Percentiles rank a stretch among this genome's conserved stretches.
These are phyloP conservation scores for Ceratocystis colombiana DNA, from an alignment of 2,329 filamentous ascomycete genomes.

Conservation along the genomic window DNA sequence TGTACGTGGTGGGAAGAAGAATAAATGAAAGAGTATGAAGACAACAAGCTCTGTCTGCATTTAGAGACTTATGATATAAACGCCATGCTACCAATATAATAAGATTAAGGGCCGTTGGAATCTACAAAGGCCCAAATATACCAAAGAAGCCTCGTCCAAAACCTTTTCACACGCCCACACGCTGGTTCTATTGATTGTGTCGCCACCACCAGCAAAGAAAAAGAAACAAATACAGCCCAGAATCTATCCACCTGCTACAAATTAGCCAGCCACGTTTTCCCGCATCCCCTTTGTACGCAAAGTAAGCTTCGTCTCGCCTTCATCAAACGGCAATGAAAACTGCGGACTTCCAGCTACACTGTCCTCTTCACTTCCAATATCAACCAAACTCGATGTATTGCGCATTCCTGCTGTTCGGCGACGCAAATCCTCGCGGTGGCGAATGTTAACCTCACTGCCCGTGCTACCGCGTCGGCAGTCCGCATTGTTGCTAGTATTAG, in stretches of 20 bases:
- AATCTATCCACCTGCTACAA: background rate
- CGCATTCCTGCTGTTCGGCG: constrained; percentile 30
- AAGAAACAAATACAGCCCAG: constrained; percentile 6
- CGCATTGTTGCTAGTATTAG: constrained; percentile 26
- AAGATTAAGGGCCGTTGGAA: background rate
- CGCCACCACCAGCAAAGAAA: background rate
- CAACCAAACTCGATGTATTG: constrained; percentile 25
- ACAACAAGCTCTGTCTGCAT: background rate
- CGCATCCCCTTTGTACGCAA: constrained; percentile 48
- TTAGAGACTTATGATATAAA: background rate
- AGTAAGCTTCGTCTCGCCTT: constrained; percentile 40
- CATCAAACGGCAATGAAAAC: constrained; percentile 39
- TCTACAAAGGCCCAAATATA: background rate
- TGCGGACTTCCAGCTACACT: constrained; percentile 21
- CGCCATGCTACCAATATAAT: constrained; percentile 9
- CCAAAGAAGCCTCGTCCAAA: background rate
- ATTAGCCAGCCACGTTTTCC: constrained; percentile 32
- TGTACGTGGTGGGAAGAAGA: background rate
- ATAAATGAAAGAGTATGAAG: background rate
- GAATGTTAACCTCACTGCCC: constrained; percentile 37
- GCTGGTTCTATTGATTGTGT: too few species aligned
- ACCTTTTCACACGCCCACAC: constrained; percentile 23
- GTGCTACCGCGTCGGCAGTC: constrained; percentile 35
- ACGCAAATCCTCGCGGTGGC: constrained; percentile 37
- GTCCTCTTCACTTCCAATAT: constrained; percentile 26